Evolutionary conservation across 2,329 filamentous ascomycete genomes (phyloP).

Genomic region (Dactylonectria macrodidyma): DNA sequence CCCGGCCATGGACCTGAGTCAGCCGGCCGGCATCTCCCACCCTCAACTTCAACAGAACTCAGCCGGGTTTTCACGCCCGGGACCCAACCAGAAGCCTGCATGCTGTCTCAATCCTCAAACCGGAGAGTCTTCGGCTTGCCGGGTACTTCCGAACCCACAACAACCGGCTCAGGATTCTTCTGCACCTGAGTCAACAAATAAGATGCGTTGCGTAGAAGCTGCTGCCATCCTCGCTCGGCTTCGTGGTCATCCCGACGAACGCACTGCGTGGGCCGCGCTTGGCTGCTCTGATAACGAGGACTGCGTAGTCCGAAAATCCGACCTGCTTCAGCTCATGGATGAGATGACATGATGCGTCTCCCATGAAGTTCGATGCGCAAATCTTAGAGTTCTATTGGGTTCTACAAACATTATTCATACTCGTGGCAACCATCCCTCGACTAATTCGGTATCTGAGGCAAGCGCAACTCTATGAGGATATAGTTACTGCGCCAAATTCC

Average conservation of each 20-base stretch:
- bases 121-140: background rate
- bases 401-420: background rate
- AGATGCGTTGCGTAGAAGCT: slow-evolving; percentile 47
- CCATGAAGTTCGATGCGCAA: background rate
- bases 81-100: background rate
- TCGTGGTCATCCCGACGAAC: slow-evolving; percentile 52
- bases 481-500: slow-evolving; percentile 63
- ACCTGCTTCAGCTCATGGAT: slow-evolving; percentile 54
- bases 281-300: slow-evolving; percentile 47
- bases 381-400: background rate
- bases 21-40: slow-evolving; percentile 2
- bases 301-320: slow-evolving; percentile 54
- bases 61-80: background rate
- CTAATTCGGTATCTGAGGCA: background rate
- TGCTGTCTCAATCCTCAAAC: slow-evolving; percentile 6
- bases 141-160: background rate
- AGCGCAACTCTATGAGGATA: background rate
- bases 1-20: slow-evolving; percentile 15
- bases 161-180: background rate
- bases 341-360: slow-evolving; percentile 34
- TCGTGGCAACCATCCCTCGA: background rate
- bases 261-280: slow-evolving; percentile 46
- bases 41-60: background rate
- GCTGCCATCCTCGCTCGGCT: slow-evolving; percentile 57
- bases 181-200: slow-evolving; percentile 28